Percentiles rank a stretch among this genome's conserved stretches.
These are phyloP conservation scores for Chlorella sp. DNA, from an alignment of 139 green algal species.

Conservation along the genomic window DNA sequence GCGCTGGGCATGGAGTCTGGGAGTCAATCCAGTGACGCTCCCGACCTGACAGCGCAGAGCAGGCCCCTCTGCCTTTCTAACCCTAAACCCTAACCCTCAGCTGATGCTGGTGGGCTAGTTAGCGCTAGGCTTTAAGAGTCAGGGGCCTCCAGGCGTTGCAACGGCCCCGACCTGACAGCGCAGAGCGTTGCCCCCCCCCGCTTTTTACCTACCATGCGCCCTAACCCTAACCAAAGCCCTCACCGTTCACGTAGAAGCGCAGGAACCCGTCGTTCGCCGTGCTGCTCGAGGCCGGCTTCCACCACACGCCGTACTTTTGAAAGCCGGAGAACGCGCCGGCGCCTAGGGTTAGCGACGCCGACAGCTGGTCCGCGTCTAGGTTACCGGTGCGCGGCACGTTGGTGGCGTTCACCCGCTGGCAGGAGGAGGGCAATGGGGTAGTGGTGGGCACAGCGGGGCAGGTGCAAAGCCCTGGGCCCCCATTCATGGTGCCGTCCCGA, in stretches of 20 bases:
- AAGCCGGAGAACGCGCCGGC: not conserved
- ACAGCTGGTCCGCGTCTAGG: not conserved
- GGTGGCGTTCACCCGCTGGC: not conserved
- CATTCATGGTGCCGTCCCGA: not conserved
- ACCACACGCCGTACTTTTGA: not conserved
- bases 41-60: too few species aligned
- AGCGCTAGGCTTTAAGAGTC: too few species aligned
- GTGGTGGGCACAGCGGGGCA: not conserved
- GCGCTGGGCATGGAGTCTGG: too few species aligned
- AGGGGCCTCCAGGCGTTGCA: too few species aligned
- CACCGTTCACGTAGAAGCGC: not conserved
- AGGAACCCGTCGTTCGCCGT: not conserved
- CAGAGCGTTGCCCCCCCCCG: too few species aligned
- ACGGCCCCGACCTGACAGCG: too few species aligned
- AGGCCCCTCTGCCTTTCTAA: too few species aligned
- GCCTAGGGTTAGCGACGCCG: not conserved
- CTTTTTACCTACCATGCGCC: too few species aligned
- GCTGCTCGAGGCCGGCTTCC: not conserved
- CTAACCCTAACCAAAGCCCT: too few species aligned
- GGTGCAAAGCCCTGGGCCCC: not conserved
- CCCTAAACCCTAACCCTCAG: too few species aligned
- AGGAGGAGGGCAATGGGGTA: not conserved
- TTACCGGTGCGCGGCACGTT: not conserved
- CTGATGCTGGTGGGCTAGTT: too few species aligned
- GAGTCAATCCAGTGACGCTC: too few species aligned